Conservation (phyloP, 495 filamentous ascomycete genomes). For the Neurospora sp. region DNA sequence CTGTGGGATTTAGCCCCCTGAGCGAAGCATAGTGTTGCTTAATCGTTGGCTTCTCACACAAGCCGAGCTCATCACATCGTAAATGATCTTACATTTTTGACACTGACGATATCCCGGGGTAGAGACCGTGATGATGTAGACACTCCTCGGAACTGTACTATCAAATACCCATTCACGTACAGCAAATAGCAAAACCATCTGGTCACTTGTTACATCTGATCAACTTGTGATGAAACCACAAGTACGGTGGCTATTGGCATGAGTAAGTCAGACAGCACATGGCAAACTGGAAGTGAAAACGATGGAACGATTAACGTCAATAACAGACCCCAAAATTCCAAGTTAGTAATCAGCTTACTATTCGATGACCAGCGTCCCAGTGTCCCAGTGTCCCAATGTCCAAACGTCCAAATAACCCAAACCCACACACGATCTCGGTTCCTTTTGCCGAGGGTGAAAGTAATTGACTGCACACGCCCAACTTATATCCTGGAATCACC, state of each 20-base stretch:
- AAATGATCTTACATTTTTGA: neutral
- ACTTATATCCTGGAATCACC: neutral
- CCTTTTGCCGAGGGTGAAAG: neutral
- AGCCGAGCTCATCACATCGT: neutral
- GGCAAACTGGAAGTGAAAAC: neutral
- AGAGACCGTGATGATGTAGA: neutral
- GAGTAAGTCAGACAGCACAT: neutral
- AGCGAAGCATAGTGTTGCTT: neutral
- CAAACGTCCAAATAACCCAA: neutral
- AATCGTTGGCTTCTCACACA: neutral
- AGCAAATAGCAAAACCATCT: neutral
- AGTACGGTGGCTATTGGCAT: neutral
- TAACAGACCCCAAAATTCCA: neutral
- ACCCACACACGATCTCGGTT: neutral
- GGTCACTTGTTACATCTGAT: neutral
- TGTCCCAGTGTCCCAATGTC: neutral
- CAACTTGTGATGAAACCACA: neutral
- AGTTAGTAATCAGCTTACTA: neutral
- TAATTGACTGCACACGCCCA: neutral
- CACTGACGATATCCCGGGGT: neutral
- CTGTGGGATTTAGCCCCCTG: no score
- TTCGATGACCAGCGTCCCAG: neutral
- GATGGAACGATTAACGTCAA: neutral
- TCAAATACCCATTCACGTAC: neutral
- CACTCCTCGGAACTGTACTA: neutral